Evolutionary conservation across 768 basidiomycete genomes (phyloP).

Genomic region (Tulasnella sp.): DNA sequence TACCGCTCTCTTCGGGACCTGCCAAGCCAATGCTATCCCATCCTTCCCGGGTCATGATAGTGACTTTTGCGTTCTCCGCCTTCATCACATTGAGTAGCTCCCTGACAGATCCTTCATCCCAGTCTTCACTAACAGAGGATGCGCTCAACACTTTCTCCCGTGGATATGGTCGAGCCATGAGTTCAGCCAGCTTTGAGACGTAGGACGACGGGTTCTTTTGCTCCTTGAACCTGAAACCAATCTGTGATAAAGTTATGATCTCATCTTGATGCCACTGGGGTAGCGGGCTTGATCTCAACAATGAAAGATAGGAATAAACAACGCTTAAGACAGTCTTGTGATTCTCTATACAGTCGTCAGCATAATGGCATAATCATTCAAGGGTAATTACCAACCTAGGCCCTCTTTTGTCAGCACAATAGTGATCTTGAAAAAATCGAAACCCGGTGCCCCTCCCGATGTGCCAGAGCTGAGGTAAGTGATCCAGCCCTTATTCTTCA

Average conservation of each 20-base stretch:
- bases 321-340: constrained; percentile 7
- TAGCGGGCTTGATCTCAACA: constrained; percentile 28
- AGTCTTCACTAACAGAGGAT: constrained; percentile 58
- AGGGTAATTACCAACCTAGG: constrained; percentile 46
- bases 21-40: too few species aligned
- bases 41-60: constrained; percentile 60
- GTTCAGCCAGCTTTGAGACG: constrained; percentile 58
- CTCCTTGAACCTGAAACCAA: constrained; percentile 77
- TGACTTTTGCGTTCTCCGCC: constrained; percentile 36
- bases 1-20: too few species aligned
- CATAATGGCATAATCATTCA: constrained; percentile 35
- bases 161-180: constrained; percentile 73
- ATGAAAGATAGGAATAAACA: constrained; percentile 22
- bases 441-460: constrained; percentile 57
- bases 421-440: constrained; percentile 80
- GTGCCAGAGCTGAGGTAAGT: constrained; percentile 57
- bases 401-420: constrained; percentile 73
- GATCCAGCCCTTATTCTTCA: constrained; percentile 83
- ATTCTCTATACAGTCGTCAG: constrained; percentile 6
- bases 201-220: constrained; percentile 65
- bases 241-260: constrained; percentile 51
- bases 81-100: constrained; percentile 47
- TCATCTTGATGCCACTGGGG: constrained; percentile 48
- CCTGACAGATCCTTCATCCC: constrained; percentile 49
- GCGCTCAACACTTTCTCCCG: constrained; percentile 59